phyloP scores from a whole-genome alignment of 306 rosid species.

The Casuarina glauca region DNA sequence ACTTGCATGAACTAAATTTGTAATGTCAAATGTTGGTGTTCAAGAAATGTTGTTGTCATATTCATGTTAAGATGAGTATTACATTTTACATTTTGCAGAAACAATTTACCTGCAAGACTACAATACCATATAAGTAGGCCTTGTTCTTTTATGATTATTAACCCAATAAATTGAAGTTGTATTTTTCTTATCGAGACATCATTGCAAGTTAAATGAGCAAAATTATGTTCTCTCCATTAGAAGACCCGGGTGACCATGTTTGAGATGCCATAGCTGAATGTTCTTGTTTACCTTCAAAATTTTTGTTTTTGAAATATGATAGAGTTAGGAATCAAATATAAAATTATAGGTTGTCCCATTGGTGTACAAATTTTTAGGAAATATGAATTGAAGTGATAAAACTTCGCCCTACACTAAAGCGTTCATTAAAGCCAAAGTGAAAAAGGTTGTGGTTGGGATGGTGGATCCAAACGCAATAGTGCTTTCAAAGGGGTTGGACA shows the following conservation, averaged over 20 bases:
- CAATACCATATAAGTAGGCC: no score
- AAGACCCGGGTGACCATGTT: no score
- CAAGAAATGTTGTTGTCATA: background rate
- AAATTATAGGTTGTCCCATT: constrained; percentile 8
- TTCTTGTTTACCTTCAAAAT: background rate
- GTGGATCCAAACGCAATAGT: constrained; percentile 94
- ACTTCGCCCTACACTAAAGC: constrained; percentile 87
- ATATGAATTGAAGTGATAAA: constrained; percentile 23
- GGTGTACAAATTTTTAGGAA: constrained; percentile 10
- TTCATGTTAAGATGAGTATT: background rate
- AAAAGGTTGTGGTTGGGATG: constrained; percentile 84
- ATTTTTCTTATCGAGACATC: no score
- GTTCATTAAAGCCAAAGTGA: constrained; percentile 71
- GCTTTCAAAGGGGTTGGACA: constrained; percentile 68
- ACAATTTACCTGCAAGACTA: background rate
- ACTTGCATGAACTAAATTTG: no score
- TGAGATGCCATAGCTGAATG: no score
- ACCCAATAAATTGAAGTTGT: no score
- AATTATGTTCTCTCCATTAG: no score
- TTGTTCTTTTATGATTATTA: no score
- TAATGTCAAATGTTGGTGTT: no score
- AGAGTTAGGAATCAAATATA: background rate
- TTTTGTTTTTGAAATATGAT: background rate
- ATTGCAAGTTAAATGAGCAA: no score
- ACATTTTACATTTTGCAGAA: background rate